Evolutionary conservation across 2,329 filamentous ascomycete genomes (phyloP).

Genomic region (Colletotrichum scovillei): DNA sequence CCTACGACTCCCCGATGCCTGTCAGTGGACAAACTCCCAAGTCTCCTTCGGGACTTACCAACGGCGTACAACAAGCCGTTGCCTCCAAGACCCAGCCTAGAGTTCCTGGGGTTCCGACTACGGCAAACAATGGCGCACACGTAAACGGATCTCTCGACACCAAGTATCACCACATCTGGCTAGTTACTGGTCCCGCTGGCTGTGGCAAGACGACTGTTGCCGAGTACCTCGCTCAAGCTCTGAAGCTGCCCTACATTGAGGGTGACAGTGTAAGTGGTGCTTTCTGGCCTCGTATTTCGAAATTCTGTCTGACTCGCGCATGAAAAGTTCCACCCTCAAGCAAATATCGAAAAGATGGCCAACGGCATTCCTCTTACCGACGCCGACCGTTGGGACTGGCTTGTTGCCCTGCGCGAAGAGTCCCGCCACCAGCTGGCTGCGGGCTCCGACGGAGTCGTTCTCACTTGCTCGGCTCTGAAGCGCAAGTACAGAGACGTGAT

Average conservation of each 20-base stretch:
- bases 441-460: slow-evolving; percentile 80
- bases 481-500: slow-evolving; percentile 96
- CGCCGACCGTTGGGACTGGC: slow-evolving; percentile 97
- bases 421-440: slow-evolving; percentile 66
- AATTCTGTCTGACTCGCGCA: slow-evolving; percentile 39
- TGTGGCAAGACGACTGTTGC: slow-evolving; percentile 85
- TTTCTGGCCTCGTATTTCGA: neutral
- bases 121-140: slow-evolving; percentile 44
- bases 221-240: slow-evolving; percentile 68
- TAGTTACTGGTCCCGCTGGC: slow-evolving; percentile 82
- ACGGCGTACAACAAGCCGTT: slow-evolving; percentile 40
- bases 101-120: slow-evolving; percentile 27
- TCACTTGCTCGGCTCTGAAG: slow-evolving; percentile 96
- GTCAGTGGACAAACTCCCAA: slow-evolving; percentile 52
- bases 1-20: slow-evolving; percentile 59
- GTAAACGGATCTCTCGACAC: slow-evolving; percentile 44
- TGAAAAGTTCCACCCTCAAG: slow-evolving; percentile 75
- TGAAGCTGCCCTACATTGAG: slow-evolving; percentile 78
- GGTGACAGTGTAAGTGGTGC: slow-evolving; percentile 76
- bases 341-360: slow-evolving; percentile 93
- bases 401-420: slow-evolving; percentile 80
- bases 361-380: slow-evolving; percentile 87
- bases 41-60: slow-evolving; percentile 41
- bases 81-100: slow-evolving; percentile 41
- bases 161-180: slow-evolving; percentile 77